Evolutionary conservation across 441 rosid genomes (phyloP), one percentile per base, ranked within the genome.

Genomic region (Arabidopsis hybrid): DNA sequence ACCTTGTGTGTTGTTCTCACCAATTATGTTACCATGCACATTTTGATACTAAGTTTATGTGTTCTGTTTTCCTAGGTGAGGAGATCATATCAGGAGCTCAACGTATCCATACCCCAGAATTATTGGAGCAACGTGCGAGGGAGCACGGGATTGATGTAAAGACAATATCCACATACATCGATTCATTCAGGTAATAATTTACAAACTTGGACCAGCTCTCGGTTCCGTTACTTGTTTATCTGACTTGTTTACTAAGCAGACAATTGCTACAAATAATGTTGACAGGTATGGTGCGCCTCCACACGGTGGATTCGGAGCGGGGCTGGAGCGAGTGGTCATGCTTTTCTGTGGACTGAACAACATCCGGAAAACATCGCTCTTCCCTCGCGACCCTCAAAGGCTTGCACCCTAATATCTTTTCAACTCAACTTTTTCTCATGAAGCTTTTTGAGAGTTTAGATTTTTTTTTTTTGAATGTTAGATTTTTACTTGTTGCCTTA

Each of bases 71-170:
- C 58, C 60, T 38, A 91, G 98, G 97, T 1, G 97, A 92, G 87
- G 97, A 92, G 87, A 95, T 95, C 18, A 89, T 95, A 39, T 92
- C 99, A 5, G 97, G 97, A 78, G 93, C 89, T 49, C 97, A 95
- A 77, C 97, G 97, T 89, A 65, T 92, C 53, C 92, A 91, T 79
- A 86, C 79, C 45, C 85, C 96, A 6, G 91, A 91, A 32, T 51
- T 84, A 59, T 80, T 92, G 85, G 83, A 81, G 16, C 82, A 89
- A 81, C 97, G 88, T 29, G 99, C 99, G 10, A 73, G 61, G 74
- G 88, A 85, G 47, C 78, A 83, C 59, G 96, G 96, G 42, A 88
- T 95, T 66, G 91, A 95, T 65, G 91, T 87, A 53, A 85, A 75
- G 63, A 87, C 96, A 5, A 88, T 92, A 69, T 78, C 91, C 8